A percentile compares a stretch with the other conserved stretches of the same genome.
Conservation (phyloP, 2,329 filamentous ascomycete genomes). For the Calonectria pseudoturangicola region DNA sequence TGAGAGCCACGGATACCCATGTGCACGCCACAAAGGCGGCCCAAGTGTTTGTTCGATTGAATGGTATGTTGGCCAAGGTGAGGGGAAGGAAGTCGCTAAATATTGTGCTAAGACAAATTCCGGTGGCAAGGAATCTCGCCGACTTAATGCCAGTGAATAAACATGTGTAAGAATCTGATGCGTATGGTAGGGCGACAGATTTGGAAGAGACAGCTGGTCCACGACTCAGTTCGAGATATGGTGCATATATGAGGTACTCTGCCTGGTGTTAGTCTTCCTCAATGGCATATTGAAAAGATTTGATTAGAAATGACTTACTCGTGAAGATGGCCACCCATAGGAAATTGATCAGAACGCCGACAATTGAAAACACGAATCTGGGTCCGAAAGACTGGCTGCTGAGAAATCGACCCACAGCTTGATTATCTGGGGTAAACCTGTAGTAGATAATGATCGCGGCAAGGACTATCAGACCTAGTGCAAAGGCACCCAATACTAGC, state of each 20-base stretch:
- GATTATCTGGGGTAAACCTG: conserved; percentile 8
- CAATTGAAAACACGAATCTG: conserved; percentile 10
- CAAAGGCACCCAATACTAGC: not conserved
- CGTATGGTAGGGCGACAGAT: conserved; percentile 10
- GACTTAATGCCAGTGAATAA: not conserved
- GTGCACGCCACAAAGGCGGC: conserved; percentile 13
- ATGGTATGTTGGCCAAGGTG: conserved; percentile 19
- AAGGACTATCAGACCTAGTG: conserved; percentile 4
- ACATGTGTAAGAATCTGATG: conserved; percentile 16
- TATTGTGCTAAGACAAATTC: conserved; percentile 12
- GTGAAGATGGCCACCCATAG: conserved; percentile 26
- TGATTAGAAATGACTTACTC: not conserved
- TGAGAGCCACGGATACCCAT: conserved; percentile 13
- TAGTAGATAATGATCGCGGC: conserved; percentile 19
- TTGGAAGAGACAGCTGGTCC: conserved; percentile 3
- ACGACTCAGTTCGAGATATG: not conserved
- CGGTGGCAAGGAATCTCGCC: not conserved
- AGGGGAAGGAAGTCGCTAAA: conserved; percentile 28
- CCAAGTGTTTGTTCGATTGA: conserved; percentile 25
- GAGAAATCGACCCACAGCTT: conserved; percentile 23
- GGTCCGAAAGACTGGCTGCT: conserved; percentile 28
- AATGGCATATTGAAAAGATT: not conserved
- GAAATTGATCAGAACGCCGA: conserved; percentile 19
- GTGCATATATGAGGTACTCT: conserved; percentile 21
- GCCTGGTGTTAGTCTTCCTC: not conserved